These are phyloP conservation scores for Rubroboletus pulcherrimus DNA, from an alignment of 768 basidiomycete genomes.

Conservation along the genomic window DNA sequence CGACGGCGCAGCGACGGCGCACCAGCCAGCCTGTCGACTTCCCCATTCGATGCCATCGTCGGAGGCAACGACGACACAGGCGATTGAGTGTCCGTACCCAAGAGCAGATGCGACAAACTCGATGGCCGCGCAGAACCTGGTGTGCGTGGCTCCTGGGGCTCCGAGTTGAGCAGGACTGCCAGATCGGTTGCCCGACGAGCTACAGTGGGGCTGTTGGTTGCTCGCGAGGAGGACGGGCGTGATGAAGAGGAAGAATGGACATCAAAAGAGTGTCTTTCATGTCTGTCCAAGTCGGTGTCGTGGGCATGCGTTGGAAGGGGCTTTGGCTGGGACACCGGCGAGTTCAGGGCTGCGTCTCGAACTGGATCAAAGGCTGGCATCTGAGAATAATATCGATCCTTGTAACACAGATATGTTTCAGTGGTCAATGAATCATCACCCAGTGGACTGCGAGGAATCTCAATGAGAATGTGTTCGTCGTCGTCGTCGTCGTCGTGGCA, in stretches of 20 bases:
- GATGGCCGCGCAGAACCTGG: slow-evolving; percentile 39
- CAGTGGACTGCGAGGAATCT: neutral
- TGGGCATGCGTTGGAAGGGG: slow-evolving; percentile 29
- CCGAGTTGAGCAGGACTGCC: slow-evolving; percentile 71
- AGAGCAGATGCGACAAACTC: slow-evolving; percentile 40
- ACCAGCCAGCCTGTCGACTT: slow-evolving; percentile 26
- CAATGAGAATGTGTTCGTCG: slow-evolving; percentile 3
- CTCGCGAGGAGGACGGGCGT: slow-evolving; percentile 33
- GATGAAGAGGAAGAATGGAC: slow-evolving; percentile 37
- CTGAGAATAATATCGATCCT: neutral
- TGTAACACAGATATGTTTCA: neutral
- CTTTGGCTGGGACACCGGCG: slow-evolving; percentile 52
- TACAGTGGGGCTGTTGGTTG: slow-evolving; percentile 44
- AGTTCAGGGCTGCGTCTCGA: slow-evolving; percentile 81
- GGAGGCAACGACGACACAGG: slow-evolving; percentile 15
- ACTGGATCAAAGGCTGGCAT: slow-evolving; percentile 74
- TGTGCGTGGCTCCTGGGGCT: slow-evolving; percentile 39
- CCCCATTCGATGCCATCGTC: slow-evolving; percentile 13
- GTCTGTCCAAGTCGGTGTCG: slow-evolving; percentile 26
- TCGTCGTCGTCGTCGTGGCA: slow-evolving; percentile 14
- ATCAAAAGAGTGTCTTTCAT: slow-evolving; percentile 27
- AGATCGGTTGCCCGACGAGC: slow-evolving; percentile 69
- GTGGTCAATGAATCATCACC: slow-evolving; percentile 16
- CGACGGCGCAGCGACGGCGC: slow-evolving; percentile 30
- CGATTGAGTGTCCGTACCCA: slow-evolving; percentile 27